Percentiles rank a stretch among this genome's conserved stretches.
Evolutionary conservation across 2,329 filamentous ascomycete genomes (phyloP).

Genomic region (Ciborinia camelliae): DNA sequence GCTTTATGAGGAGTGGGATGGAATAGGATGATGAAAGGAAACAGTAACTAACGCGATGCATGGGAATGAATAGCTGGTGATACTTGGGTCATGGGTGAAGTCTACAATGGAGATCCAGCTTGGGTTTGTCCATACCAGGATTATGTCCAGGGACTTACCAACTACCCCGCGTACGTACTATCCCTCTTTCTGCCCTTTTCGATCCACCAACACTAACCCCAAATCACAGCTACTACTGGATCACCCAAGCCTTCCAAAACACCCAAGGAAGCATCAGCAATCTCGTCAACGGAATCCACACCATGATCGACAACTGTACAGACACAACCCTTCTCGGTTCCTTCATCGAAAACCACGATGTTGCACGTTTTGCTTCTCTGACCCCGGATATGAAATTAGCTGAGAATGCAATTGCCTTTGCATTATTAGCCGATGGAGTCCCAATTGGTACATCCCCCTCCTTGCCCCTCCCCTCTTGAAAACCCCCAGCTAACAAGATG

Average conservation of each 20-base stretch:
- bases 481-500: not conserved
- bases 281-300: constrained; percentile 33
- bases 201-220: not conserved
- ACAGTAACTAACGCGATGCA: not conserved
- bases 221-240: constrained; percentile 37
- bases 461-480: not conserved
- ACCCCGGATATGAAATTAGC: constrained; percentile 35
- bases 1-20: not conserved
- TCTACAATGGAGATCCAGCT: constrained; percentile 51
- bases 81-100: constrained; percentile 61
- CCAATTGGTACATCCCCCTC: constrained; percentile 41
- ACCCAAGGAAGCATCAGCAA: constrained; percentile 34
- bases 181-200: too few species aligned
- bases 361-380: constrained; percentile 29
- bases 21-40: too few species aligned
- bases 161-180: constrained; percentile 47
- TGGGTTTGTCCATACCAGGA: constrained; percentile 54
- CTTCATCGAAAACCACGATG: constrained; percentile 42
- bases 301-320: constrained; percentile 27
- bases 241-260: constrained; percentile 33
- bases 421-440: constrained; percentile 49
- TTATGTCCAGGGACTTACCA: constrained; percentile 56
- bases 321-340: constrained; percentile 42
- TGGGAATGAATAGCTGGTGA: constrained; percentile 43
- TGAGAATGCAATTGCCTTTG: constrained; percentile 49